A percentile compares a stretch with the other conserved stretches of the same genome.
These are phyloP conservation scores for Microbotryum saponariae DNA, from an alignment of 1,284 basidiomycete genomes.

Conservation along the genomic window DNA sequence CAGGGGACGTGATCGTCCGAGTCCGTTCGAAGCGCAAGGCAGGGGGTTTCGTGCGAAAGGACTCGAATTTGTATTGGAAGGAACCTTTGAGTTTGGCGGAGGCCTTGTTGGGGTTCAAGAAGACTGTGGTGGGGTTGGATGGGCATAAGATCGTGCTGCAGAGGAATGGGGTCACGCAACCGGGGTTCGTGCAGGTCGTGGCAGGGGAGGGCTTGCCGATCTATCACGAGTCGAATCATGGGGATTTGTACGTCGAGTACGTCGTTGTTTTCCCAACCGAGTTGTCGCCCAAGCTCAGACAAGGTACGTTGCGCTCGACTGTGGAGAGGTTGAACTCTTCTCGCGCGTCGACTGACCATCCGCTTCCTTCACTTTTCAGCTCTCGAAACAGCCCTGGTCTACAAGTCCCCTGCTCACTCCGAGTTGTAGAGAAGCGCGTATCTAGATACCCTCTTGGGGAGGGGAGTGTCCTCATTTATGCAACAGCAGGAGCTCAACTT, in stretches of 20 bases:
- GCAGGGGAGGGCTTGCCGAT: constrained; percentile 62
- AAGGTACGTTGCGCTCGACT: background rate
- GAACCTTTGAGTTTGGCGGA: constrained; percentile 83
- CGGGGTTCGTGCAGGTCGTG: constrained; percentile 76
- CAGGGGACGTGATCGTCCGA: constrained; percentile 79
- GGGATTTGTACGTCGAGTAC: constrained; percentile 85
- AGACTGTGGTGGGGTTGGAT: constrained; percentile 81
- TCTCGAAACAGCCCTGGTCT: too few species aligned
- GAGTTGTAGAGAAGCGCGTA: too few species aligned
- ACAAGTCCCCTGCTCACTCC: too few species aligned
- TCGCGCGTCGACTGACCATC: too few species aligned
- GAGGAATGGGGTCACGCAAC: constrained; percentile 76
- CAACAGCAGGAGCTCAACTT: too few species aligned
- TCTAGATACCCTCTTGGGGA: too few species aligned
- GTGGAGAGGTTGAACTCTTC: too few species aligned
- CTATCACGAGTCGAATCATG: constrained; percentile 46
- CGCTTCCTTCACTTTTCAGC: too few species aligned
- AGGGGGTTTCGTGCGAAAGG: constrained; percentile 78
- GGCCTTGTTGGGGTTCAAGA: constrained; percentile 73
- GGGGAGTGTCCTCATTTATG: too few species aligned
- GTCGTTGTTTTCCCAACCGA: constrained; percentile 73
- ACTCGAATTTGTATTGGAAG: constrained; percentile 77
- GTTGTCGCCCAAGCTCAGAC: constrained; percentile 44
- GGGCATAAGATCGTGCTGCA: constrained; percentile 67
- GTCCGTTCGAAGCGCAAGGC: constrained; percentile 63